phyloP scores from a whole-genome alignment of 441 rosid genomes.

The Manihot esculenta region DNA sequence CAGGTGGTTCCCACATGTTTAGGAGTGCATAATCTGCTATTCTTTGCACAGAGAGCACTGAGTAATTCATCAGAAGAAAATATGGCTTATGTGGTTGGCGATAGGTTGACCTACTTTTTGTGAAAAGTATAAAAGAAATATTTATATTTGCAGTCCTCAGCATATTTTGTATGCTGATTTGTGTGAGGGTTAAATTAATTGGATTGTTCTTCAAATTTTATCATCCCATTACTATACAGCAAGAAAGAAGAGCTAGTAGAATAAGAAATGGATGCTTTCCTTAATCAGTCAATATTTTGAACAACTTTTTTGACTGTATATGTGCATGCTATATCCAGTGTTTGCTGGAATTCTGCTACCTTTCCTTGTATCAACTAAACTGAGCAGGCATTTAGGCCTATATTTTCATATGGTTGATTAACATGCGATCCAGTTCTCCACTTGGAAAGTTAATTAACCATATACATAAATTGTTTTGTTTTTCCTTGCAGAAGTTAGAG shows the following conservation, averaged over 20 bases:
- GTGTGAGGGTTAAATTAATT: background rate
- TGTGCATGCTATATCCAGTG: background rate
- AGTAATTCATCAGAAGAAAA: too few relatives aligned
- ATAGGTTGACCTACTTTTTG: background rate
- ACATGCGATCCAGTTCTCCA: background rate
- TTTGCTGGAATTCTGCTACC: background rate
- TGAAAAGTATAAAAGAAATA: background rate
- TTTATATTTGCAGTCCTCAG: background rate
- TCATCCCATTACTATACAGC: background rate
- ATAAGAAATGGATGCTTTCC: background rate
- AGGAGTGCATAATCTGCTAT: too few relatives aligned
- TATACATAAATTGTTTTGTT: slow-evolving; percentile 6
- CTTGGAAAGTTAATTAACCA: background rate
- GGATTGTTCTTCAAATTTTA: background rate
- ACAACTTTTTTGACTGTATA: background rate
- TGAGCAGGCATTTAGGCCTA: background rate
- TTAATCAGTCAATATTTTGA: background rate
- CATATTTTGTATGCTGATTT: background rate
- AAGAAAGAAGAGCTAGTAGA: background rate
- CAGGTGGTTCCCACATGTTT: too few relatives aligned
- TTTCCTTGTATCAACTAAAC: background rate
- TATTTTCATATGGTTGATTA: background rate
- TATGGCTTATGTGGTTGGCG: background rate
- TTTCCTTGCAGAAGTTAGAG: slow-evolving; percentile 53
- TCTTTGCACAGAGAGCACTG: too few relatives aligned